Percentiles rank a stretch among this genome's conserved stretches.
These are phyloP conservation scores for Corynespora cassiicola DNA, from an alignment of 2,329 filamentous ascomycete genomes.

Conservation along the genomic window DNA sequence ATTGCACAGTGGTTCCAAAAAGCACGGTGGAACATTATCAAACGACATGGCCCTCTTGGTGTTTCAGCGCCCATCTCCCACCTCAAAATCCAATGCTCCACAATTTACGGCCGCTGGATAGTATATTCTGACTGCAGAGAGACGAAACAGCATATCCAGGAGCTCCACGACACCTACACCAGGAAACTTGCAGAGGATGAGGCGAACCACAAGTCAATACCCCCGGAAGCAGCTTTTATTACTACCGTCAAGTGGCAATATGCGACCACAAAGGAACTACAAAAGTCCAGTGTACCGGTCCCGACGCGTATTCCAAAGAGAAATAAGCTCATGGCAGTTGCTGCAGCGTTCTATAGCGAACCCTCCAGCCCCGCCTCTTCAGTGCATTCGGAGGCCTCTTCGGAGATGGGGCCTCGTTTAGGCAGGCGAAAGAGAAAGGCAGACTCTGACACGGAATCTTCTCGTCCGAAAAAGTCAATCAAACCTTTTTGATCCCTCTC, in stretches of 20 bases:
- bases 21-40: slow-evolving; percentile 36
- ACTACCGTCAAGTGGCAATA: not conserved
- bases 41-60: slow-evolving; percentile 23
- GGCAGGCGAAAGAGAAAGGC: too few relatives aligned
- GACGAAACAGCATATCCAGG: slow-evolving; percentile 18
- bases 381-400: too few relatives aligned
- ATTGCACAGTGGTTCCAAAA: slow-evolving; percentile 44
- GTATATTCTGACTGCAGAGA: slow-evolving; percentile 20
- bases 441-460: too few relatives aligned
- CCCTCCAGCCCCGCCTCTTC: too few relatives aligned
- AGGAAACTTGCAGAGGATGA: slow-evolving; percentile 1
- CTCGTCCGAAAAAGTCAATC: too few relatives aligned
- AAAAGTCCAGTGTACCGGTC: slow-evolving; percentile 20
- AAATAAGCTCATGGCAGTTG: not conserved
- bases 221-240: not conserved
- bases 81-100: slow-evolving; percentile 30
- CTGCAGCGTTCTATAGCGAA: too few relatives aligned
- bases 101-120: slow-evolving; percentile 19
- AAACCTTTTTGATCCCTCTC: too few relatives aligned
- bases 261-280: slow-evolving; percentile 18
- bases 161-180: slow-evolving; percentile 9
- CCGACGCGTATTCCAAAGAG: slow-evolving; percentile 14
- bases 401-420: too few relatives aligned
- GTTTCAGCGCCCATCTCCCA: slow-evolving; percentile 25
- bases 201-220: not conserved